phyloP scores from a whole-genome alignment of 108 stramenopile genomes.

The Cyclostephanos tholiformis region DNA sequence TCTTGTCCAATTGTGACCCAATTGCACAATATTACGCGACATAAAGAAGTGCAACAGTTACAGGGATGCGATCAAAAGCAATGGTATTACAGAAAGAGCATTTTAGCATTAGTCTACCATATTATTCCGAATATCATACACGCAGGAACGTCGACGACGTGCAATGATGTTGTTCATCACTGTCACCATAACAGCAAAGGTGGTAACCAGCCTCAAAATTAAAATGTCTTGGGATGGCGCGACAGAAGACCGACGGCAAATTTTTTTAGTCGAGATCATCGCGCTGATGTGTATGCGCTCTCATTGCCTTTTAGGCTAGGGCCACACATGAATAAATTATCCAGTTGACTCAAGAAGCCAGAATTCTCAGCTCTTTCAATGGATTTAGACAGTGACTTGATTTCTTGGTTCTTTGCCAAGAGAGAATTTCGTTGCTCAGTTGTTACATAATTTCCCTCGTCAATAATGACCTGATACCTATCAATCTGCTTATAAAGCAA shows the following conservation, averaged over 20 bases:
- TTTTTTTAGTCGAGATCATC: background rate
- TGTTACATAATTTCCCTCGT: slow-evolving; percentile 34
- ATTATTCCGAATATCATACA: no score
- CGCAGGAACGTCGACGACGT: no score
- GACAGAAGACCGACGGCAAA: no score
- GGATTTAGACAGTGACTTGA: slow-evolving; percentile 22
- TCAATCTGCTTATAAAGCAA: slow-evolving; percentile 21
- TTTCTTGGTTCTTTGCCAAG: slow-evolving; percentile 6
- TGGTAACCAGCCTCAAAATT: background rate
- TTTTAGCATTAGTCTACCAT: no score
- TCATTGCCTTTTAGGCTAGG: background rate
- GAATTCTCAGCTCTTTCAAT: slow-evolving; percentile 24
- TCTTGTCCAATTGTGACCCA: no score
- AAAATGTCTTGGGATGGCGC: background rate
- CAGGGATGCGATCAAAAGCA: no score
- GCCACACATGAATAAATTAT: slow-evolving; percentile 7
- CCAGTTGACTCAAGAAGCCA: slow-evolving; percentile 1
- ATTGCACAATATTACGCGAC: no score
- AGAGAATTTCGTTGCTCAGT: slow-evolving; percentile 18
- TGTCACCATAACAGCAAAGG: background rate
- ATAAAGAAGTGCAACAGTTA: no score
- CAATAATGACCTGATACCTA: slow-evolving; percentile 26
- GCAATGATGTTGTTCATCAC: background rate
- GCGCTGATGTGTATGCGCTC: background rate
- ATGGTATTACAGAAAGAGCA: no score